Conservation (phyloP, 495 filamentous ascomycete species). For the Aspergillus hancockii region DNA sequence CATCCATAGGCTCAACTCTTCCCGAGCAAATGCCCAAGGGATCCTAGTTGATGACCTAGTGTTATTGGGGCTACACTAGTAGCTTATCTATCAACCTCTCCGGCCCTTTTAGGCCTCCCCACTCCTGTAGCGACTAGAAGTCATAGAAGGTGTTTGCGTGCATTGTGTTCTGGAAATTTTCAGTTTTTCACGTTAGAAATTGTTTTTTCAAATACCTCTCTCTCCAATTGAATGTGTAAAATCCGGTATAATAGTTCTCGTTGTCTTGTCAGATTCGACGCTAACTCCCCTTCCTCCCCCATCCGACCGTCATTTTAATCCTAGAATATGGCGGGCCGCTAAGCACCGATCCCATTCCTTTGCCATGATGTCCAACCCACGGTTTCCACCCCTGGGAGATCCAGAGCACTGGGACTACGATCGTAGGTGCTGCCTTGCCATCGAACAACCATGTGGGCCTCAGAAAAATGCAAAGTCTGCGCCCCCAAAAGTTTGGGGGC, state of each 20-base stretch:
- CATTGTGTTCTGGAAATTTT: not conserved
- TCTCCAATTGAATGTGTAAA: not conserved
- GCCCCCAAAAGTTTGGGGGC: slow-evolving; percentile 29
- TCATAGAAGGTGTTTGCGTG: not conserved
- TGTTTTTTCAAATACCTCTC: not conserved
- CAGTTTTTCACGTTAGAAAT: not conserved
- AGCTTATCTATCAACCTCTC: slow-evolving; percentile 14
- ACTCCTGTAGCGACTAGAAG: not conserved
- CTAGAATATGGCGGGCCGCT: slow-evolving; percentile 16
- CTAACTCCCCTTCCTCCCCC: slow-evolving; percentile 4
- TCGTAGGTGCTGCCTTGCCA: slow-evolving; percentile 23
- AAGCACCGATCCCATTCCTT: slow-evolving; percentile 17
- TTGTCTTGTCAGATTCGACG: slow-evolving; percentile 20
- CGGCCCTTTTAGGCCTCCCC: not conserved
- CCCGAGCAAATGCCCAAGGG: not conserved
- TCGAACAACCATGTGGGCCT: slow-evolving; percentile 26
- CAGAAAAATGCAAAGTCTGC: slow-evolving; percentile 30
- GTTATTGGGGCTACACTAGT: slow-evolving; percentile 13
- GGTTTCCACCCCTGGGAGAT: slow-evolving; percentile 25
- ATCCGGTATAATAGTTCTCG: not conserved
- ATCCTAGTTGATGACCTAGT: slow-evolving; percentile 16
- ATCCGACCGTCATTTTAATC: slow-evolving; percentile 19
- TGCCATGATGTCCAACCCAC: slow-evolving; percentile 18
- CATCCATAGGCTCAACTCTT: not conserved
- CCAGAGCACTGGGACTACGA: slow-evolving; percentile 26